Conservation (phyloP, 192 early-diverging fungal species). For the Backusella australiensis region DNA sequence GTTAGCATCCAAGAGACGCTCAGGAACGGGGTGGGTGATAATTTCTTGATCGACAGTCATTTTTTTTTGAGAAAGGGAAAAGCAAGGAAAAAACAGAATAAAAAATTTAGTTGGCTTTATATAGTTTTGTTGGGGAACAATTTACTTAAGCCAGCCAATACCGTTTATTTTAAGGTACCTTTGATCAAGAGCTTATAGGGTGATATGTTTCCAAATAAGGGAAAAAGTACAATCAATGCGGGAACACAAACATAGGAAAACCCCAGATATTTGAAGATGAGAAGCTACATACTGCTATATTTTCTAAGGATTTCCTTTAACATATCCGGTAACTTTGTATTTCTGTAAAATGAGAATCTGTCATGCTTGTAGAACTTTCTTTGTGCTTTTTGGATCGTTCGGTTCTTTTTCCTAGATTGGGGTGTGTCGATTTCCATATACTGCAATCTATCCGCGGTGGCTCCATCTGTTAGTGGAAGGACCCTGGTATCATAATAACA, state of each 20-base stretch:
- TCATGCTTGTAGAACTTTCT: not conserved
- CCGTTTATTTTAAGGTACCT: not conserved
- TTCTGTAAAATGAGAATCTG: not conserved
- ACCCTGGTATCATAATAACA: slow-evolving; percentile 8
- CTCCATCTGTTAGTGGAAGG: slow-evolving; percentile 6
- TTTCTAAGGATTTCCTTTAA: not conserved
- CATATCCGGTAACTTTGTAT: not conserved
- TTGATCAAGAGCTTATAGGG: not conserved
- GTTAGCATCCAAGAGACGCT: slow-evolving; percentile 55
- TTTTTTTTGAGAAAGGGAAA: not conserved
- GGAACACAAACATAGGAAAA: slow-evolving; percentile 1
- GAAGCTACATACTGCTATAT: not conserved
- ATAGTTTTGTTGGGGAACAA: not conserved
- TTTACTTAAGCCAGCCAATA: not conserved
- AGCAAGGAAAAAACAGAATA: slow-evolving; percentile 1
- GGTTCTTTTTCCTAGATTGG: slow-evolving; percentile 9
- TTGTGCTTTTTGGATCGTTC: not conserved
- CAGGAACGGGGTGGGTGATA: slow-evolving; percentile 50
- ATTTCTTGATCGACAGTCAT: slow-evolving; percentile 9
- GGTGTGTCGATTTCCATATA: slow-evolving; percentile 5
- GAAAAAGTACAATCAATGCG: slow-evolving; percentile 2
- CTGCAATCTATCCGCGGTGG: slow-evolving; percentile 16
- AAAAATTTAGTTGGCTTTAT: not conserved
- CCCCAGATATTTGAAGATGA: slow-evolving; percentile 10
- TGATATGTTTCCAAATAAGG: slow-evolving; percentile 6